A percentile compares a stretch with the other conserved stretches of the same genome.
Conservation (phyloP, 202 grass and related monocot genomes). For the Saccharum hybrid region DNA sequence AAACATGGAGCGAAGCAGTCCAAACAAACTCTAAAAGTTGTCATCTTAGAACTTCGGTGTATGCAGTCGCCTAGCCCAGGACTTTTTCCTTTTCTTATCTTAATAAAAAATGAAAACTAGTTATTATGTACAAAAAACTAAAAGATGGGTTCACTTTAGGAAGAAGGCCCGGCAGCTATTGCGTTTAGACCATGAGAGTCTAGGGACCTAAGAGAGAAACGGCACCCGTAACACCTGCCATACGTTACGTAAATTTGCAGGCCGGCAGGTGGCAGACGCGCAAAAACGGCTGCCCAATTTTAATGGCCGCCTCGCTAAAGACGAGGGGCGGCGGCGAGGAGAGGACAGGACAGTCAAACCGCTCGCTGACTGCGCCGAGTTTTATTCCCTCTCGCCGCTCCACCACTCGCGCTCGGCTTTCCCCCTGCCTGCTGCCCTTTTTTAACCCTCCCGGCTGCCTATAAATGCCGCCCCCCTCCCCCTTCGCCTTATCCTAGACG, state of each 20-base stretch:
- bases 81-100: no score
- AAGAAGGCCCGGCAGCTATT: neutral
- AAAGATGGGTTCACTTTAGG: neutral
- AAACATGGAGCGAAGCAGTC: no score
- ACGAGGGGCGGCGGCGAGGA: constrained; percentile 50
- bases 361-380: constrained; percentile 64
- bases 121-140: no score
- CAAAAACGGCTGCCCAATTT: constrained; percentile 41
- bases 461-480: constrained; percentile 48
- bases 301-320: constrained; percentile 46
- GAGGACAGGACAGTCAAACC: constrained; percentile 61
- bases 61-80: no score
- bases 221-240: neutral
- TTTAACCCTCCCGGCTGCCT: constrained; percentile 47
- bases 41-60: no score
- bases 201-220: neutral
- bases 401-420: constrained; percentile 50
- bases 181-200: rapidly evolving
- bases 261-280: neutral
- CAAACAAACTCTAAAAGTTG: no score
- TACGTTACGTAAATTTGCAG: constrained; percentile 17
- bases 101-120: no score
- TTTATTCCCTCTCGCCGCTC: constrained; percentile 66
- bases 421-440: constrained; percentile 39
- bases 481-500: constrained; percentile 44